phyloP scores from a whole-genome alignment of 1,284 basidiomycete species.

The Schizophyllum amplum region DNA sequence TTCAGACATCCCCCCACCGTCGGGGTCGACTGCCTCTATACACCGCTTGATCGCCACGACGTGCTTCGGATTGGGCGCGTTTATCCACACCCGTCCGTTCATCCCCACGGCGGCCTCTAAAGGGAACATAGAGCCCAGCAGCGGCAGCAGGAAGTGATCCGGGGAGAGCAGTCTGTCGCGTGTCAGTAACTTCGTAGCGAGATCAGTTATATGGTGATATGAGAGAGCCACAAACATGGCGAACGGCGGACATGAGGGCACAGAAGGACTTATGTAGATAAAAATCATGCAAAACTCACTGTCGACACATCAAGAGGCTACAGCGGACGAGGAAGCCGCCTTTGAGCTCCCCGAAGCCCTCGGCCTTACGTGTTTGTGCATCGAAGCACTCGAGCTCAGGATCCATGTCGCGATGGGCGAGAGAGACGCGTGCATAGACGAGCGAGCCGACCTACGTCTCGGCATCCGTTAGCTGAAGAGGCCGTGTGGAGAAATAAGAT shows the following conservation, averaged over 20 bases:
- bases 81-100: conserved; percentile 81
- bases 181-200: no score
- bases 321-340: conserved; percentile 71
- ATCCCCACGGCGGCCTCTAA: conserved; percentile 73
- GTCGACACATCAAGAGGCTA: conserved; percentile 69
- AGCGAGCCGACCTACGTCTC: conserved; percentile 62
- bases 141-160: conserved; percentile 64
- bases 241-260: no score
- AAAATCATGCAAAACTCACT: conserved; percentile 54
- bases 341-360: conserved; percentile 78
- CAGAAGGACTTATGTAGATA: no score
- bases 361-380: conserved; percentile 74
- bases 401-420: conserved; percentile 86
- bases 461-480: neutral
- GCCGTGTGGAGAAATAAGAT: neutral
- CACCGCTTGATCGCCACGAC: conserved; percentile 61
- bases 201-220: no score
- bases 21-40: conserved; percentile 67
- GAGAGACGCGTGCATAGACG: conserved; percentile 75
- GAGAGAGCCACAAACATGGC: no score
- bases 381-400: conserved; percentile 86
- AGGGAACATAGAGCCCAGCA: conserved; percentile 66
- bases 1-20: conserved; percentile 50
- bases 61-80: conserved; percentile 56
- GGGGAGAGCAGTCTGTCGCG: conserved; percentile 63